A percentile compares a stretch with the other conserved stretches of the same genome.
Conservation (phyloP, 495 filamentous ascomycete species). For the Margaritispora aquatica region DNA sequence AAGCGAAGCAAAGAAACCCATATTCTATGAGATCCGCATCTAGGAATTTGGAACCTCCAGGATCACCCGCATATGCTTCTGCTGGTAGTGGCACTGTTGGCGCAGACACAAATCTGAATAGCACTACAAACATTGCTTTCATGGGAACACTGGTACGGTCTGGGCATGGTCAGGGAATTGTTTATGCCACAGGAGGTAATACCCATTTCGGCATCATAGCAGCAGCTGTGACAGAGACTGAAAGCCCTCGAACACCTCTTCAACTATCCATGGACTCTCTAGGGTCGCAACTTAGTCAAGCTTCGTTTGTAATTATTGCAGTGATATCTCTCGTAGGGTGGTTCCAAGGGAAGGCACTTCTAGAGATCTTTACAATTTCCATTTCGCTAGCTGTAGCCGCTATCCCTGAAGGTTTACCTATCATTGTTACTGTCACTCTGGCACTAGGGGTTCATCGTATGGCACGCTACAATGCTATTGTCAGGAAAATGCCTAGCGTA, state of each 20-base stretch:
- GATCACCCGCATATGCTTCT: conserved; percentile 54
- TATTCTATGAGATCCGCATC: conserved; percentile 32
- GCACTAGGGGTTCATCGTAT: conserved; percentile 92
- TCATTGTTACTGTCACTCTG: conserved; percentile 95
- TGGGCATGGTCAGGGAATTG: conserved; percentile 92
- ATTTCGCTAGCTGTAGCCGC: conserved; percentile 95
- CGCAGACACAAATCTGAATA: conserved; percentile 47
- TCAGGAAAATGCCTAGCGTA: conserved; percentile 90
- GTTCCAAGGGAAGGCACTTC: conserved; percentile 76
- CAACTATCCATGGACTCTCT: conserved; percentile 96
- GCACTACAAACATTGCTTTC: conserved; percentile 75
- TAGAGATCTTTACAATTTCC: conserved; percentile 97
- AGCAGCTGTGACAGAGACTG: conserved; percentile 83
- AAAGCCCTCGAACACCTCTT: conserved; percentile 87
- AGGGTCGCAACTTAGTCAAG: conserved; percentile 88
- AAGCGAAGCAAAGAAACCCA: conserved; percentile 33
- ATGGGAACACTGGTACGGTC: conserved; percentile 97
- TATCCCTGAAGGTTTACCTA: conserved; percentile 94
- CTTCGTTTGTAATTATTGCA: conserved; percentile 90
- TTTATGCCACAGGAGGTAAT: conserved; percentile 85
- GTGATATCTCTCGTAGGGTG: conserved; percentile 87
- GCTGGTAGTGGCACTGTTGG: conserved; percentile 57
- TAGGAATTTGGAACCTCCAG: conserved; percentile 33
- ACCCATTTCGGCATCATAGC: conserved; percentile 98
- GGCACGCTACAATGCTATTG: conserved; percentile 89